Evolutionary conservation across 164 flowering plant genomes (phyloP), one percentile per base, ranked within the genome.

Genomic region (Stephania japonica): DNA sequence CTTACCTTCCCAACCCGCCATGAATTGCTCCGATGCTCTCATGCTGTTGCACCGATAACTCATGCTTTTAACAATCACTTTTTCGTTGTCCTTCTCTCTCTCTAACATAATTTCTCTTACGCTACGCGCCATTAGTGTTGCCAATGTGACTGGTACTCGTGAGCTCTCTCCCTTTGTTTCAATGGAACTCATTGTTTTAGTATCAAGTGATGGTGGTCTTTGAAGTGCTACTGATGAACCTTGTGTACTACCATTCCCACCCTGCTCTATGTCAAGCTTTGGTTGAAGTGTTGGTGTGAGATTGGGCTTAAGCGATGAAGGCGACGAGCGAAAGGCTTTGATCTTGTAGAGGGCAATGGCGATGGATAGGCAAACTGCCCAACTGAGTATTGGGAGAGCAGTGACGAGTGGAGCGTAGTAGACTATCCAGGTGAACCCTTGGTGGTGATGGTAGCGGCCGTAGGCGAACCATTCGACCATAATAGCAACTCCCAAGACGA

Each of bases 371-470:
- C 72, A 69, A 4, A 69, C 6, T 8, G 25, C 26, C 72, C 62
- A 69, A 1, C 47, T 1, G 21, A 50, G 25, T 38, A 69, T 0
- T 5, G 72, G 72, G 42, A 69, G 62, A 12, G 19, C 38, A 21
- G 50, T 69, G 41, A 23, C 7, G 10, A 69, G 19, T 2, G 21
- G 12, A 24, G 72, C 72, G 21, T 47, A 47, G 26, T 12, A 23
- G 62, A 44, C 10, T 21, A 24, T 47, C 72, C 61, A 47, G 2
- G 12, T 18, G 21, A 24, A 69, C 25, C 62, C 62, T 26, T 7
- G 62, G 61, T 69, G 72, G 72, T 24, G 62, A 38, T 69, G 72
- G 72, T 24, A 21, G 24, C 62, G 41, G 50, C 42, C 21, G 21
- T 69, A 14, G 71, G 47, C 26, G 18, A 43, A 43, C 71, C 71